Conservation (phyloP, 179 eudicot genomes). For the Camellia oleifera region DNA sequence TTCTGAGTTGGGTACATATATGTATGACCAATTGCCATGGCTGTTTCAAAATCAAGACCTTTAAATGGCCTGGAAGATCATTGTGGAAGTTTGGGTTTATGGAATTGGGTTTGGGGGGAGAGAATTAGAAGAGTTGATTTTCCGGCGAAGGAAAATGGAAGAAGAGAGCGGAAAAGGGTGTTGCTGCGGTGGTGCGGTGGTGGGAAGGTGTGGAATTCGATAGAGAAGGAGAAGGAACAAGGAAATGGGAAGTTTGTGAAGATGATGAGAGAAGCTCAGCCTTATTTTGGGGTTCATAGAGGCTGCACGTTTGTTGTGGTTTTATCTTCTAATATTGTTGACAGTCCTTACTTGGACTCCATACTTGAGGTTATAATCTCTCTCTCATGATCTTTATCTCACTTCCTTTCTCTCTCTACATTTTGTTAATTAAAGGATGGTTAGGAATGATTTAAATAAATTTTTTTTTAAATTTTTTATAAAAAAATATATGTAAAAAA, state of each 20-base stretch:
- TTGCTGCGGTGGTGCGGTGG: slow-evolving; percentile 3
- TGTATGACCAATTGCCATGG: background rate
- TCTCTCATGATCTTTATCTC: slow-evolving; percentile 5
- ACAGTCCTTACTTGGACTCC: slow-evolving; percentile 27
- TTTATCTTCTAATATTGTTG: slow-evolving; percentile 34
- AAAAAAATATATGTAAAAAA: too few relatives aligned
- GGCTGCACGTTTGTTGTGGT: slow-evolving; percentile 43
- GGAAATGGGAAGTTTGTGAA: slow-evolving; percentile 29
- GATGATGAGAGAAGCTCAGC: slow-evolving; percentile 69
- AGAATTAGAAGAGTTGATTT: slow-evolving; percentile 11
- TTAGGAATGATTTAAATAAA: too few relatives aligned
- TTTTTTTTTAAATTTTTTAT: too few relatives aligned
- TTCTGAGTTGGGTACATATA: background rate
- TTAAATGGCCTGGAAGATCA: background rate
- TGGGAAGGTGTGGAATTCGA: background rate
- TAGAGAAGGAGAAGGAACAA: background rate
- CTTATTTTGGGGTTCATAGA: slow-evolving; percentile 45
- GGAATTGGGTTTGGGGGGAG: background rate
- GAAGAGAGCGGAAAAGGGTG: slow-evolving; percentile 8
- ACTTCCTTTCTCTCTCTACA: background rate
- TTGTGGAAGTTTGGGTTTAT: background rate
- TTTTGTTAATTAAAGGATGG: background rate
- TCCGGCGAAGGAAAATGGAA: background rate
- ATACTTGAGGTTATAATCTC: slow-evolving; percentile 44
- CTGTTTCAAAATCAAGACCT: slow-evolving; percentile 11